A percentile compares a stretch with the other conserved stretches of the same genome.
Evolutionary conservation across 176 grass and related monocot genomes (phyloP).

Genomic region (Cenchrus fungigraminus): DNA sequence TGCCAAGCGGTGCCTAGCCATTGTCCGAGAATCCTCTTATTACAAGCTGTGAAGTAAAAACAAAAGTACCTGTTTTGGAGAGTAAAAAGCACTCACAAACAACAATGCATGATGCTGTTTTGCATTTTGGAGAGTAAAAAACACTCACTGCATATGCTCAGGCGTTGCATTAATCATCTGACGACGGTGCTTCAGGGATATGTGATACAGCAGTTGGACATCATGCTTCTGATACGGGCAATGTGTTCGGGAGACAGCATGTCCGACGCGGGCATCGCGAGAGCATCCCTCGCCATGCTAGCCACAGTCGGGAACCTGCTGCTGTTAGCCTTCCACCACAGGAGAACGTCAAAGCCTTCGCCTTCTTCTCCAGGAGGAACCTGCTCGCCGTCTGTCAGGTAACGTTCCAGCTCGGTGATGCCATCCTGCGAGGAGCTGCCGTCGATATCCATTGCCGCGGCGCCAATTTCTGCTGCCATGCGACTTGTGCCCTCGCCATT

Average conservation of each 20-base stretch:
- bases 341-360: background rate
- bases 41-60: too few relatives aligned
- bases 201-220: too few relatives aligned
- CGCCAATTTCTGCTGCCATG: background rate
- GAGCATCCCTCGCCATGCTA: background rate
- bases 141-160: too few relatives aligned
- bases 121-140: too few relatives aligned
- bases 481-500: too few relatives aligned
- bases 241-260: background rate
- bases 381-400: background rate
- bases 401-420: background rate
- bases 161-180: too few relatives aligned
- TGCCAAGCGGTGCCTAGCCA: too few relatives aligned
- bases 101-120: too few relatives aligned
- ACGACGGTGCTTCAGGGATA: too few relatives aligned
- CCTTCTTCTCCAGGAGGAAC: background rate
- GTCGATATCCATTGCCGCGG: background rate
- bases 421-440: background rate
- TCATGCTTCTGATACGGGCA: background rate
- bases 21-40: too few relatives aligned
- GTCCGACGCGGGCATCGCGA: background rate
- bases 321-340: background rate
- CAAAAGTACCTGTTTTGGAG: too few relatives aligned
- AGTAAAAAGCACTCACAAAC: too few relatives aligned
- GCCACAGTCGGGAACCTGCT: background rate